Evolutionary conservation across 2,329 filamentous ascomycete genomes (phyloP), one percentile per base, ranked within the genome.

Genomic region (Colletotrichum brevisporum): DNA sequence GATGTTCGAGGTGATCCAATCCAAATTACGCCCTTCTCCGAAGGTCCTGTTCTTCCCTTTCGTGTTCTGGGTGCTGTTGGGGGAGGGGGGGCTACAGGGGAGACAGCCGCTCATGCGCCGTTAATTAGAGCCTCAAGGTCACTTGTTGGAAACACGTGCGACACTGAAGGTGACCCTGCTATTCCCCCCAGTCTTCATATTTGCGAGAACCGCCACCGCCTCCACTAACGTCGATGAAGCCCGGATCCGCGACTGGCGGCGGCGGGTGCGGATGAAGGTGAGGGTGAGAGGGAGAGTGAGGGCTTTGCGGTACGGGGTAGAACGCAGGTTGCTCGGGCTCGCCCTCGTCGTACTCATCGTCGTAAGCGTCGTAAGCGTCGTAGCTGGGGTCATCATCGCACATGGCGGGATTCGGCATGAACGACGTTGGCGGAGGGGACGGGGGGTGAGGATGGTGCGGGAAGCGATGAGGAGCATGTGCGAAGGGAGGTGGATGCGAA

Each of bases 11-110:
- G 1, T 36, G 31, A 36, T 36, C 31, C 31, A 10, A 36, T 36
- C 31, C 36, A 45, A 5, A 27, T 26, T 18, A 47, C 43, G 43
- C 45, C 48, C 16, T 12, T 39, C 26, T 13, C 5, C 43, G 65
- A 64, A 71, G 69, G 69, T 71, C 27, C 69, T 71, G 69, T 69
- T 18, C 39, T 51, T 68, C 69, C 69, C 69, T 69, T 63, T 59
- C 27, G 16, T 54, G 64, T 62, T 47, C 67, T 60, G 63, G 39
- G 31, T 54, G 47, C 52, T 26, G 43, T 39, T 41, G 31, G 12
- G 27, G 60, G 53, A 18, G 24, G 16, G 15, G 27, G 47, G 31
- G 31, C 10, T 10, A 36, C 10, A 9, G 10, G 9, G 31, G 31
- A 10, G 31, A 36, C 31, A 36, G 31, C 31, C 31, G 31, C 50